Evolutionary conservation across 1,284 basidiomycete genomes (phyloP), one percentile per base, ranked within the genome.

Genomic region (Puccinia triticina): DNA sequence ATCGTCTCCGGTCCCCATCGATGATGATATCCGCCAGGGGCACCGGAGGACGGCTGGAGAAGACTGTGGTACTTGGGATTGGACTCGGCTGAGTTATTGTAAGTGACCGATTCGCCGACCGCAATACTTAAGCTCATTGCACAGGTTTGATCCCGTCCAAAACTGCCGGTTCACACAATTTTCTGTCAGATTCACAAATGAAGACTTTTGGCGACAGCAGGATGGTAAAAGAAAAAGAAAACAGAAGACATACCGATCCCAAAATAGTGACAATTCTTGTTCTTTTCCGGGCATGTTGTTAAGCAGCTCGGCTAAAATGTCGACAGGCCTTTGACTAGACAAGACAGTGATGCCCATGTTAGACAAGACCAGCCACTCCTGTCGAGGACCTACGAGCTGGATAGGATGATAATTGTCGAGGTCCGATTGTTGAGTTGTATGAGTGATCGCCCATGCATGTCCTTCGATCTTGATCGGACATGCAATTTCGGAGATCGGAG

Each of bases 101-200:
- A 73, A 55, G 71, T 55, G n/a, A 32, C 14, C 29, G 74, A 85
- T 76, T 88, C 88, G 46, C 86, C 84, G 0, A 88, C 86, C 90
- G 90, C 88, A 75, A 89, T 86, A 21, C 91, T 93, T 18, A 97
- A 89, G n/a, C 95, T 90, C 92, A 96, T 96, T 18, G 94, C 92
- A 85, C 94, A 96, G 1, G 93, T 93, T 86, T 97, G 93, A 86
- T 94, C 92, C 74, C 93, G 90, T 66, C 94, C 94, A 87, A 92
- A 95, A 85, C 93, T 95, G 3, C 84, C 26, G 64, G 10, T 4
- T 84, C n/a, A 84, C 77, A 57, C 73, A 37, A 34, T 46, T 32
- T 14, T 43, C 32, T 8, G 5, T 50, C 32, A 66, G 29, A 29
- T 72, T 53, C 53, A 48, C 67, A 69, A 3, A n/a, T 43, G 26